Conservation (phyloP, 176 grass and related monocot species). For the Cenchrus purpureus region DNA sequence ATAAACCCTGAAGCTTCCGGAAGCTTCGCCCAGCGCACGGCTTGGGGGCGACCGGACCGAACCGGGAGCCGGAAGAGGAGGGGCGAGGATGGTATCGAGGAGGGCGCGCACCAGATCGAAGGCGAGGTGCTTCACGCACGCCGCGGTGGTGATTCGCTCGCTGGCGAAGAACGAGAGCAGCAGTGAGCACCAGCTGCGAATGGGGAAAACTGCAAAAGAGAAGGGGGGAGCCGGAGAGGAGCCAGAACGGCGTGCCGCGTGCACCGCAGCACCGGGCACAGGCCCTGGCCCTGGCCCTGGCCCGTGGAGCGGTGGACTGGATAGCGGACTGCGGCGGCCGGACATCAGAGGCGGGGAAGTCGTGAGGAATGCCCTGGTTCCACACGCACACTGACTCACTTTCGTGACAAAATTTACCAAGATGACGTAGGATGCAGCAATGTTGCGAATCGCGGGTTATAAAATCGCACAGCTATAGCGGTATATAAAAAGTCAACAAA, state of each 20-base stretch:
- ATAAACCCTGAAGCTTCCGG: slow-evolving; percentile 46
- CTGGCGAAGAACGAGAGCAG: slow-evolving; percentile 2
- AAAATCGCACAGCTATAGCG: no score
- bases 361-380: no score
- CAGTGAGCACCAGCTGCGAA: background rate
- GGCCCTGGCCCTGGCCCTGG: no score
- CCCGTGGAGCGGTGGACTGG: no score
- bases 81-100: background rate
- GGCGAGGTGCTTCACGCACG: slow-evolving; percentile 4
- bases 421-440: no score
- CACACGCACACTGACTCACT: no score
- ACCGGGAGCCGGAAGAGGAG: background rate
- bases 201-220: slow-evolving; percentile 21
- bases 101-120: slow-evolving; percentile 38
- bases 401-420: no score
- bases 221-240: background rate
- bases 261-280: no score
- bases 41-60: slow-evolving; percentile 15
- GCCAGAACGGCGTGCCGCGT: background rate
- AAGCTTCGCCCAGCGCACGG: slow-evolving; percentile 42
- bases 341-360: no score
- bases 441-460: no score
- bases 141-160: slow-evolving; percentile 24
- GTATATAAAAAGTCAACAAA: no score
- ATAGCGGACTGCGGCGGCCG: no score